A percentile compares a stretch with the other conserved stretches of the same genome.
phyloP scores from a whole-genome alignment of 257 asterid species.

The Hygrophila difformis region DNA sequence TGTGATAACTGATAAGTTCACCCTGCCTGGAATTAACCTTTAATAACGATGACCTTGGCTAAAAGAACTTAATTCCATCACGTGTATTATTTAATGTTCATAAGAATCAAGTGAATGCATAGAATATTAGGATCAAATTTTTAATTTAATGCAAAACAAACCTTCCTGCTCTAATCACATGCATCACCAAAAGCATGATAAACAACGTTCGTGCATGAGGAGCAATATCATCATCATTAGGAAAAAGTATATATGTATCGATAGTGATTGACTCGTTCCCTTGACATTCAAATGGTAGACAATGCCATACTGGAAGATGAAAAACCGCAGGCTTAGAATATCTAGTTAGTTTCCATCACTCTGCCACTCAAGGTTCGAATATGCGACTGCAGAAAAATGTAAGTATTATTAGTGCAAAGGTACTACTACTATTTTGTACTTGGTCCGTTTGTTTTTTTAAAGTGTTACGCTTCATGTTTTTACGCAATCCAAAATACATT shows the following conservation, averaged over 20 bases:
- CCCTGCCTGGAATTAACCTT: too few species aligned
- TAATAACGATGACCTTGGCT: too few species aligned
- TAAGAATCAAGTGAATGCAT: too few species aligned
- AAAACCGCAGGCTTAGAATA: slow-evolving; percentile 59
- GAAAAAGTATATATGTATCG: slow-evolving; percentile 52
- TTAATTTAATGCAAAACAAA: neutral
- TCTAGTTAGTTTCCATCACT: slow-evolving; percentile 52
- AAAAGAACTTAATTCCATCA: neutral
- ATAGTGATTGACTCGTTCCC: slow-evolving; percentile 59
- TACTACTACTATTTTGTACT: too few species aligned
- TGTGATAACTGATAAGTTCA: too few species aligned
- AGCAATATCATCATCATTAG: slow-evolving; percentile 6
- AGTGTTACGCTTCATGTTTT: too few species aligned
- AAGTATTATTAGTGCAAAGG: neutral
- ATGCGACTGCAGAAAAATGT: slow-evolving; percentile 71
- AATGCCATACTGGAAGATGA: slow-evolving; percentile 70
- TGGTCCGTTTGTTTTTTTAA: too few species aligned
- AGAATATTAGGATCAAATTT: too few species aligned
- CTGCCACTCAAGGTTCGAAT: slow-evolving; percentile 73
- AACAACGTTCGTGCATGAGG: too few species aligned
- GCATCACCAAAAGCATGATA: too few species aligned
- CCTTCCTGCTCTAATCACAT: too few species aligned
- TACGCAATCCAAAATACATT: too few species aligned
- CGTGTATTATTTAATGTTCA: neutral
- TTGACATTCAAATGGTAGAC: slow-evolving; percentile 67